A percentile compares a stretch with the other conserved stretches of the same genome.
Conservation (phyloP, 768 basidiomycete genomes). For the Termitomyces sp. region DNA sequence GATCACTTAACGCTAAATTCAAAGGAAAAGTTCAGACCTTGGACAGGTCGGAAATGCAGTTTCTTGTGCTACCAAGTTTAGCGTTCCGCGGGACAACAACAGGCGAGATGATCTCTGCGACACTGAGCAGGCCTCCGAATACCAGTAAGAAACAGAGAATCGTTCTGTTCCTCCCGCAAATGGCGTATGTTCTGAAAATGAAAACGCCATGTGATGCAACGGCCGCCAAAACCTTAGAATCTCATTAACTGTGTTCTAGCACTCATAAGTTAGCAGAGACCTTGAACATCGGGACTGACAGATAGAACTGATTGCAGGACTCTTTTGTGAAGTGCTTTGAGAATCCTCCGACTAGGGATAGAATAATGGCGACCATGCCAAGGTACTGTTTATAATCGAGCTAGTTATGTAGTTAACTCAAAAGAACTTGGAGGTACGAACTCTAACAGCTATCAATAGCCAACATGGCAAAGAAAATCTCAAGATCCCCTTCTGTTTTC, state of each 20-base stretch:
- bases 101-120: slow-evolving; percentile 14
- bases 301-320: slow-evolving; percentile 11
- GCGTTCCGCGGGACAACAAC: slow-evolving; percentile 15
- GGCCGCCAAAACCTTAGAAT: slow-evolving; percentile 13
- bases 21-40: slow-evolving; percentile 6
- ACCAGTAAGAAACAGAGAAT: slow-evolving; percentile 13
- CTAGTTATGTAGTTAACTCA: neutral
- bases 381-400: slow-evolving; percentile 11
- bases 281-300: slow-evolving; percentile 14
- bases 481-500: slow-evolving; percentile 12
- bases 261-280: neutral
- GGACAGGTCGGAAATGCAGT: slow-evolving; percentile 14
- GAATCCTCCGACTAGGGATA: slow-evolving; percentile 14
- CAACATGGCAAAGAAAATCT: slow-evolving; percentile 14
- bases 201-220: slow-evolving; percentile 17
- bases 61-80: slow-evolving; percentile 11
- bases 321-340: slow-evolving; percentile 10
- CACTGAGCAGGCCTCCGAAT: slow-evolving; percentile 14
- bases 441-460: slow-evolving; percentile 13
- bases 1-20: neutral
- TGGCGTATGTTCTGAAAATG: slow-evolving; percentile 17
- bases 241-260: neutral
- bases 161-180: slow-evolving; percentile 8
- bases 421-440: neutral
- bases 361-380: slow-evolving; percentile 14